Conservation (phyloP, 2,329 filamentous ascomycete genomes). For the Coniochaeta ligniaria region DNA sequence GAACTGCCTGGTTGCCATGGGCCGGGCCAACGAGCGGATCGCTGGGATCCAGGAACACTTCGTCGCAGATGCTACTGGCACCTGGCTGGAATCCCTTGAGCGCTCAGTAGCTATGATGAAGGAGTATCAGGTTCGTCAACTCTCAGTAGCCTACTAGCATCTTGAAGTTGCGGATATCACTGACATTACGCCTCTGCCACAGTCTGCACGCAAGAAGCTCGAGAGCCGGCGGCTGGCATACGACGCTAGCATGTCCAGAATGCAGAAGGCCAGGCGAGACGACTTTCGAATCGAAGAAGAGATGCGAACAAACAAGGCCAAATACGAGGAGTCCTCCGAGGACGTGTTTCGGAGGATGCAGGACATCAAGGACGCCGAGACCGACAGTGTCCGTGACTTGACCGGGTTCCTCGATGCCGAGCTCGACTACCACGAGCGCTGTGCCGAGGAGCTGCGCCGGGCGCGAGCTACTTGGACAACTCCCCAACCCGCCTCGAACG, state of each 20-base stretch:
- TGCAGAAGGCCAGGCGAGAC: conserved; percentile 90
- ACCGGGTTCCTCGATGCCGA: conserved; percentile 80
- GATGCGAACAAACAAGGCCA: conserved; percentile 81
- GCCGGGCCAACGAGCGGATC: conserved; percentile 81
- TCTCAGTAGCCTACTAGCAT: not conserved
- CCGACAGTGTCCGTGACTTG: conserved; percentile 73
- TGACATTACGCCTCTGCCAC: conserved; percentile 1
- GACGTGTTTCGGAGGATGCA: conserved; percentile 90
- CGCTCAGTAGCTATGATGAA: conserved; percentile 91
- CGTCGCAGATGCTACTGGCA: conserved; percentile 66
- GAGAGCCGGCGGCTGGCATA: conserved; percentile 84
- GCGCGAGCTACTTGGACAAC: conserved; percentile 39
- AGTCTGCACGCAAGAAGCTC: conserved; percentile 86
- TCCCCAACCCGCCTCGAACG: conserved; percentile 14
- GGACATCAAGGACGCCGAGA: conserved; percentile 89
- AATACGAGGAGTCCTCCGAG: conserved; percentile 92
- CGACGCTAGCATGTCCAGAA: conserved; percentile 80
- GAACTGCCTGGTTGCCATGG: conserved; percentile 72
- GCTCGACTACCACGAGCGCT: conserved; percentile 85
- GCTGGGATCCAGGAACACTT: conserved; percentile 81
- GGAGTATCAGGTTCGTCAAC: conserved; percentile 76
- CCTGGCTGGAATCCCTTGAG: conserved; percentile 89
- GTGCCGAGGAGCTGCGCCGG: conserved; percentile 69
- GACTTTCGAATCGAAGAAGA: conserved; percentile 93
- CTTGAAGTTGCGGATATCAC: not conserved